These are phyloP conservation scores for Pseudogymnoascus sp. DNA, from an alignment of 2,329 filamentous ascomycete genomes.

Conservation along the genomic window DNA sequence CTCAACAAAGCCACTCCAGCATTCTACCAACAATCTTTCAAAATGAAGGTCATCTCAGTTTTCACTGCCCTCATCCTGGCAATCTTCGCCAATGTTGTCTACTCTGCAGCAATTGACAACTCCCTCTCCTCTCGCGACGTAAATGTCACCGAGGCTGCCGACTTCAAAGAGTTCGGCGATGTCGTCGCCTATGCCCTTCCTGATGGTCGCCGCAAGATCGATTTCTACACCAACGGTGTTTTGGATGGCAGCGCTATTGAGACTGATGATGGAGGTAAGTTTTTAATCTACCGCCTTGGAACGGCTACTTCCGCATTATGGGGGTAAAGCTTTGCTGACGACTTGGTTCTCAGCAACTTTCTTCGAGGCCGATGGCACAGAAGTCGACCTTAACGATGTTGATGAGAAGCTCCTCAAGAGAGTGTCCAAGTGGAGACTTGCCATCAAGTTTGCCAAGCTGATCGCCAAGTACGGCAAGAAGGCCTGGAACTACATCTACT, in stretches of 20 bases:
- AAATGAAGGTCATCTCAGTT: background rate
- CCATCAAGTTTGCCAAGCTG: slow-evolving; percentile 3
- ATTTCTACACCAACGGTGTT: background rate
- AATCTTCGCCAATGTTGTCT: background rate
- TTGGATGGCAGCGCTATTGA: background rate
- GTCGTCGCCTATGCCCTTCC: slow-evolving; percentile 10
- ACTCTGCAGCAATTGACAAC: background rate
- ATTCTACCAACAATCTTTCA: background rate
- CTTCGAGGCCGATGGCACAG: background rate
- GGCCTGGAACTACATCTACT: slow-evolving; percentile 5
- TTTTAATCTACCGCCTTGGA: background rate
- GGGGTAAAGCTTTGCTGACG: no score
- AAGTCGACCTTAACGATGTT: background rate
- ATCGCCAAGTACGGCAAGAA: background rate
- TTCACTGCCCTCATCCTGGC: background rate
- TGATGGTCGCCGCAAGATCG: background rate
- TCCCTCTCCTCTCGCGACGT: background rate
- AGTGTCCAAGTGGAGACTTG: background rate
- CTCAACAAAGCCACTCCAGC: background rate
- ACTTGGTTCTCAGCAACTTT: background rate
- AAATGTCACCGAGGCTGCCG: background rate
- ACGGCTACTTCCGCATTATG: background rate
- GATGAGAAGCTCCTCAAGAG: background rate
- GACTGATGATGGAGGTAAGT: background rate
- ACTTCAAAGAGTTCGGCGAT: slow-evolving; percentile 10